These are phyloP conservation scores for Penicillium sp. DNA, from an alignment of 2,329 filamentous ascomycete genomes.

Conservation along the genomic window DNA sequence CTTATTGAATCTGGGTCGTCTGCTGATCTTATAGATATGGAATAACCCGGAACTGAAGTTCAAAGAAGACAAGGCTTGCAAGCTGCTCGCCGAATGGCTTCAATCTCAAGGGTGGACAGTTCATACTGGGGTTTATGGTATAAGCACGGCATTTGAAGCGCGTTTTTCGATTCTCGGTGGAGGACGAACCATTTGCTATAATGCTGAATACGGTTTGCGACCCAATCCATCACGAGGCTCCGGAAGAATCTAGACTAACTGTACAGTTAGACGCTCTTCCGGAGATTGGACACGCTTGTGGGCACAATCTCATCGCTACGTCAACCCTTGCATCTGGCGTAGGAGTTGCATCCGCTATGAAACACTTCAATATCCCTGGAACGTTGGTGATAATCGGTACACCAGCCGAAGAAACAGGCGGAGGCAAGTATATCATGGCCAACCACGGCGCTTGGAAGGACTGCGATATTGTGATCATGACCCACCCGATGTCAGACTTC, in stretches of 20 bases:
- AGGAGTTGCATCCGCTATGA: background rate
- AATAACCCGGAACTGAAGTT: constrained; percentile 1
- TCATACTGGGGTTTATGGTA: background rate
- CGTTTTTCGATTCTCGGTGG: background rate
- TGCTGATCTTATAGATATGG: background rate
- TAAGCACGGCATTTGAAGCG: constrained; percentile 2
- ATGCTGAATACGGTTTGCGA: constrained; percentile 3
- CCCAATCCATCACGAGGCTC: background rate
- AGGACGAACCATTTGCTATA: background rate
- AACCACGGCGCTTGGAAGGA: constrained; percentile 2
- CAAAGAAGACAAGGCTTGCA: background rate
- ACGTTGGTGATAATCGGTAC: background rate
- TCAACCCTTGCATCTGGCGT: background rate
- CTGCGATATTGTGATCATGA: constrained; percentile 2
- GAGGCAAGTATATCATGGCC: constrained; percentile 4
- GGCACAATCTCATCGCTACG: constrained; percentile 1
- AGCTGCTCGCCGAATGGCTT: background rate
- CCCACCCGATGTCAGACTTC: background rate
- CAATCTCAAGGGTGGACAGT: background rate
- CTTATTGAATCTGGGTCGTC: no score
- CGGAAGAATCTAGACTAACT: background rate
- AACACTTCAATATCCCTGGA: background rate
- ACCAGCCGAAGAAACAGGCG: constrained; percentile 3
- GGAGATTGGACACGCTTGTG: constrained; percentile 2
- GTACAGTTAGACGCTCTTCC: background rate